Conservation (phyloP, 2,329 filamentous ascomycete genomes). For the Fusarium praegraminearum region DNA sequence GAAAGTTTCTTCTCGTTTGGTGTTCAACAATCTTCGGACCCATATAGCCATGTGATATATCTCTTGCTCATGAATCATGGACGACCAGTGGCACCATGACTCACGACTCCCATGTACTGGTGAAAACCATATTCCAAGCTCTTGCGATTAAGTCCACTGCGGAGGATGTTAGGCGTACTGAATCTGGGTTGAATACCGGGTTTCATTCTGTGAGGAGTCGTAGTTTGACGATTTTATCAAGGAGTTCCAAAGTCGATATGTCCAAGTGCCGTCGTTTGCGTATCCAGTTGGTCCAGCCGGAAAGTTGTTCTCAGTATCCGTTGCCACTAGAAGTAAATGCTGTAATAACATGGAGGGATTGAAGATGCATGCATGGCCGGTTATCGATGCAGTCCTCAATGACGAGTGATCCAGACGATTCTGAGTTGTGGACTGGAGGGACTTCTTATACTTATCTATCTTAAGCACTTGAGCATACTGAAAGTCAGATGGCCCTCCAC, state of each 20-base stretch:
- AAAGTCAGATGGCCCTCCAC: slow-evolving; percentile 34
- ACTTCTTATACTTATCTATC: slow-evolving; percentile 32
- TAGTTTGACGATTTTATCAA: not conserved
- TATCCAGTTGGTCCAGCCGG: not conserved
- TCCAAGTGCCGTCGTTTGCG: not conserved
- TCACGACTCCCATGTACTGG: slow-evolving; percentile 7
- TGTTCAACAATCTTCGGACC: not conserved
- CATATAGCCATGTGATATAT: slow-evolving; percentile 2
- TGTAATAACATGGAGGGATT: not conserved
- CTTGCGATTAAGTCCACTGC: not conserved
- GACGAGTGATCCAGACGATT: not conserved
- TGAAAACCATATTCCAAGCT: slow-evolving; percentile 19
- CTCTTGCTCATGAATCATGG: slow-evolving; percentile 28
- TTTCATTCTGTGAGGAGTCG: not conserved
- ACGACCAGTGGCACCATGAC: not conserved
- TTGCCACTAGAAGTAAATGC: not conserved
- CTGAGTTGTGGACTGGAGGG: not conserved
- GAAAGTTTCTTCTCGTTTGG: not conserved
- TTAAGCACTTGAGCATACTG: not conserved
- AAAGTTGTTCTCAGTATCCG: not conserved
- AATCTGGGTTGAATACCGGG: not conserved
- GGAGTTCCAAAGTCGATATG: slow-evolving; percentile 9
- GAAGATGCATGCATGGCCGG: not conserved
- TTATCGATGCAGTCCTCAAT: not conserved
- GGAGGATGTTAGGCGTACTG: not conserved